phyloP scores from a whole-genome alignment of 805 yeast species.

The Candida nonsorbophila region DNA sequence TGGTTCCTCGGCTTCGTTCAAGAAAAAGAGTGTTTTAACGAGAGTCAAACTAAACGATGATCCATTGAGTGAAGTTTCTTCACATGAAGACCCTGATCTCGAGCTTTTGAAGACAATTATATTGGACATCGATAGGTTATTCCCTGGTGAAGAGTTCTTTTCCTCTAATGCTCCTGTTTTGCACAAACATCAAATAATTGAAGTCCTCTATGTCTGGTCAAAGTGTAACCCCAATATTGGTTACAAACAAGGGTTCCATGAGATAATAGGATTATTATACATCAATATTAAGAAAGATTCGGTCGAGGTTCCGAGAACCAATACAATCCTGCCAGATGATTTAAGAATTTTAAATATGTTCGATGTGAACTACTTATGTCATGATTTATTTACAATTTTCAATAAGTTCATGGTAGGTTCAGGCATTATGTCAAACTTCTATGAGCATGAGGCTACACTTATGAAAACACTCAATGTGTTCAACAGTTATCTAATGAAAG shows the following conservation, averaged over 20 bases:
- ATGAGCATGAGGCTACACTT: slow-evolving; percentile 37
- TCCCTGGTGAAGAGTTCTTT: slow-evolving; percentile 41
- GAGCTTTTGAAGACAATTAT: slow-evolving; percentile 40
- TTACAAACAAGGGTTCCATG: slow-evolving; percentile 55
- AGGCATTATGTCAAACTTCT: slow-evolving; percentile 30
- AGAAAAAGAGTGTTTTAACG: slow-evolving; percentile 10
- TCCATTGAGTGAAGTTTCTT: slow-evolving; percentile 10
- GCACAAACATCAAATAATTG: slow-evolving; percentile 28
- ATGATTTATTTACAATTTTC: slow-evolving; percentile 42
- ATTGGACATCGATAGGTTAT: slow-evolving; percentile 48
- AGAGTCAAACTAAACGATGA: slow-evolving; percentile 15
- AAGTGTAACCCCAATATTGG: slow-evolving; percentile 43
- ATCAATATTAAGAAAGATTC: slow-evolving; percentile 35
- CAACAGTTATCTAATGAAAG: slow-evolving; percentile 43
- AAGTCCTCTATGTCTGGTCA: slow-evolving; percentile 45
- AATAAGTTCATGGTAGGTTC: slow-evolving; percentile 36
- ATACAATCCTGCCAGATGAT: slow-evolving; percentile 23
- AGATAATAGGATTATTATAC: slow-evolving; percentile 45
- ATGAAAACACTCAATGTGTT: slow-evolving; percentile 44
- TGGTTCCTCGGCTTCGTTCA: background rate
- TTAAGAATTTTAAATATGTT: slow-evolving; percentile 31
- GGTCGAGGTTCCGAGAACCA: slow-evolving; percentile 18
- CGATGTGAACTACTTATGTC: slow-evolving; percentile 30
- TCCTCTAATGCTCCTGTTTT: slow-evolving; percentile 10
- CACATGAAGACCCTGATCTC: slow-evolving; percentile 19